phyloP scores from a whole-genome alignment of 805 yeast genomes.

The Clavispora fructus region DNA sequence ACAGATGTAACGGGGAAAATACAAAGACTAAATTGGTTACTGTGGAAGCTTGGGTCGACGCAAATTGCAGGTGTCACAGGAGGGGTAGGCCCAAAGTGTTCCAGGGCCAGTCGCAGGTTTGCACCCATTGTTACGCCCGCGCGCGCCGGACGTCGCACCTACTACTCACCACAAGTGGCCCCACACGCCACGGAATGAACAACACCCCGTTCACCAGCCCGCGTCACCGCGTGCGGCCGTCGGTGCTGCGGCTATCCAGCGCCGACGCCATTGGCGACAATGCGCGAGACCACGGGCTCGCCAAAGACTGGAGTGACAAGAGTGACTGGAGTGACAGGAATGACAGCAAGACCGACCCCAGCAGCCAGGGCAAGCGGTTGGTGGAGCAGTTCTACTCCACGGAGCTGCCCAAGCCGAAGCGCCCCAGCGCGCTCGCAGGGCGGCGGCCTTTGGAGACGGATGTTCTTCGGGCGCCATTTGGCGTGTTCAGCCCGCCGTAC shows the following conservation, averaged over 20 bases:
- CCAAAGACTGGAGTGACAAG: neutral
- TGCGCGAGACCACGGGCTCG: neutral
- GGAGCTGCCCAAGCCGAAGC: constrained; percentile 10
- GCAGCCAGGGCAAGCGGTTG: constrained; percentile 20
- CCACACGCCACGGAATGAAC: constrained; percentile 1
- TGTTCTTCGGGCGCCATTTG: neutral
- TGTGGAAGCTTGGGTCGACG: too few relatives aligned
- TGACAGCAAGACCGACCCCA: neutral
- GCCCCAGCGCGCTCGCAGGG: neutral
- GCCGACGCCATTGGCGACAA: neutral
- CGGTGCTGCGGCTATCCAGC: neutral
- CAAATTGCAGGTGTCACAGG: too few relatives aligned
- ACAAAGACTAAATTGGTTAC: too few relatives aligned
- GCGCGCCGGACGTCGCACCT: too few relatives aligned
- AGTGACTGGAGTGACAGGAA: neutral
- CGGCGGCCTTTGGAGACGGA: constrained; percentile 1
- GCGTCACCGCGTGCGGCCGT: constrained; percentile 1
- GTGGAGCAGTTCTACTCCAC: constrained; percentile 38
- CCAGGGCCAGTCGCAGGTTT: too few relatives aligned
- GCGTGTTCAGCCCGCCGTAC: neutral
- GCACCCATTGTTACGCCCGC: too few relatives aligned
- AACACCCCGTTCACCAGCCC: neutral
- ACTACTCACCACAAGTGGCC: too few relatives aligned
- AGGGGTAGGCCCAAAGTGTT: too few relatives aligned
- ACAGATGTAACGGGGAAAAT: too few relatives aligned